Evolutionary conservation across 805 yeast species (phyloP), one percentile per base, ranked within the genome.

Genomic region (Candida qinlingensis): DNA sequence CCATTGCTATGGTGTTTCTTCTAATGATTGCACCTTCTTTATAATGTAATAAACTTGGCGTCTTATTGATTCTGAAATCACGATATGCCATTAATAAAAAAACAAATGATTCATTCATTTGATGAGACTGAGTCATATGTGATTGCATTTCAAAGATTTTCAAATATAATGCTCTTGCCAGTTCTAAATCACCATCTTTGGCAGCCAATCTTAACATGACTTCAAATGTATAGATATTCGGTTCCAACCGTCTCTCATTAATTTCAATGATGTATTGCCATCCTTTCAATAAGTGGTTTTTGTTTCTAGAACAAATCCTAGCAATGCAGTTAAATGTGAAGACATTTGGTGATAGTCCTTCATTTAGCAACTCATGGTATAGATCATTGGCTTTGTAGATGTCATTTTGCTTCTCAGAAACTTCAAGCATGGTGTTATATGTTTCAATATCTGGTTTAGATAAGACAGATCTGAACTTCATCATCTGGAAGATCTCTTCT

Each of bases 201-300:
- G 89, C 84, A n/a, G 94, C 80, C 42, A 92, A 66, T 52, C 83
- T 76, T 68, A 92, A 73, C 81, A 92, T 81, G 12, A 80, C 74
- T 52, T 83, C 85, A 55, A 82, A 72, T 0, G 85, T 74, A 27
- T 69, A 69, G 7, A 75, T 48, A 41, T 67, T 66, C 25, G 52
- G 80, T 70, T 51, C 67, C 57, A 79, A 70, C 60, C 25, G 61
- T 28, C 55, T 50, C 12, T 76, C 72, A 55, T 81, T 72, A 49
- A 87, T 79, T 54, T 86, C 81, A 51, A 83, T 73, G 47, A 91
- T 78, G 56, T 79, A 84, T 46, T 78, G 76, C 97, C 97, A 92
- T 0, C 96, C 96, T 54, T 73, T 70, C 36, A 70, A 57, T 9
- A 73, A 66, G 49, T 78, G 72, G 11, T 71, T 68, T 2, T 66